Percentiles rank a stretch among this genome's conserved stretches.
phyloP scores from a whole-genome alignment of 148 eudicot species.

The Silene latifolia region DNA sequence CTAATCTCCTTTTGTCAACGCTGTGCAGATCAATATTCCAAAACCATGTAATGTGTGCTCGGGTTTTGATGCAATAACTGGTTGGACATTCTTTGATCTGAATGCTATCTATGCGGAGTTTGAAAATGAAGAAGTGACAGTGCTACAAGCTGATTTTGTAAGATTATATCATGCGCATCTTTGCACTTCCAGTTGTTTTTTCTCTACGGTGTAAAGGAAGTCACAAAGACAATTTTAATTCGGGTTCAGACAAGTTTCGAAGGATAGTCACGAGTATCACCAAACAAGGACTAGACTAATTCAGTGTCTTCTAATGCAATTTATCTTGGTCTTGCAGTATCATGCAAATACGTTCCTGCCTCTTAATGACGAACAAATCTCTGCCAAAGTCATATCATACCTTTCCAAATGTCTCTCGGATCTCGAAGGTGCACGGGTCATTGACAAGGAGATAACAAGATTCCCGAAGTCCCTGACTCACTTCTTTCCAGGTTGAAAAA shows the following conservation, averaged over 20 bases:
- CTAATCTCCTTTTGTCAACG: neutral
- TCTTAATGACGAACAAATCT: slow-evolving; percentile 56
- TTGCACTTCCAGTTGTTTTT: neutral
- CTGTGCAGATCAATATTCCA: slow-evolving; percentile 51
- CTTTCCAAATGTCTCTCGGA: slow-evolving; percentile 56
- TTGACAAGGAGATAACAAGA: slow-evolving; percentile 58
- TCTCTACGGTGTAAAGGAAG: neutral
- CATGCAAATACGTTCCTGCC: slow-evolving; percentile 62
- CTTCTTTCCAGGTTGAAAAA: slow-evolving; percentile 52
- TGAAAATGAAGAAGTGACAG: slow-evolving; percentile 44
- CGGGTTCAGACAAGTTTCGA: neutral
- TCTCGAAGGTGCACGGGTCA: slow-evolving; percentile 38
- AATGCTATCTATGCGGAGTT: slow-evolving; percentile 51
- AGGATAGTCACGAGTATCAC: neutral
- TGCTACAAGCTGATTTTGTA: slow-evolving; percentile 66
- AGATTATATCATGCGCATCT: slow-evolving; percentile 15
- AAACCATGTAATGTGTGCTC: slow-evolving; percentile 61
- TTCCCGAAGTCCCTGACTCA: slow-evolving; percentile 59
- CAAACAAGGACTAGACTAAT: neutral
- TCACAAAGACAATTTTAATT: neutral
- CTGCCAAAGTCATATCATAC: slow-evolving; percentile 39
- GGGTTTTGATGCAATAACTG: slow-evolving; percentile 43
- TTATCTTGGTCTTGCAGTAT: slow-evolving; percentile 38
- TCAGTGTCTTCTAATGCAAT: neutral
- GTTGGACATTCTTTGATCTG: slow-evolving; percentile 71